Evolutionary conservation across 768 basidiomycete species (phyloP), one percentile per base, ranked within the genome.

Genomic region (Phaffia australis): DNA sequence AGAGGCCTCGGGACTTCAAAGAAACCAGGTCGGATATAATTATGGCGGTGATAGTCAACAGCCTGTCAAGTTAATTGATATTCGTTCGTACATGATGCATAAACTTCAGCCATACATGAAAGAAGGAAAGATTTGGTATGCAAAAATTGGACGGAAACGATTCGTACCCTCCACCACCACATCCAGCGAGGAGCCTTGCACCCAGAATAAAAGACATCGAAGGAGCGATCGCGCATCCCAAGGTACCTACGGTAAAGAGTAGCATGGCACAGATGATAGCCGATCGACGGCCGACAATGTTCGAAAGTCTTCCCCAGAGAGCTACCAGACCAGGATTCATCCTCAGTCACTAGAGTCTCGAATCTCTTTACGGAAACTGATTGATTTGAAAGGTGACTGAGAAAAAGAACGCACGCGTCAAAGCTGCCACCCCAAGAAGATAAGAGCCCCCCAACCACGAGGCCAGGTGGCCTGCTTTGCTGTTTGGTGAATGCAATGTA

Each of bases 1-100:
- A 75, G 6, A 75, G 61, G 5, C 74, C 74, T 32, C 74, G 68
- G 30, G 73, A 73, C n/a, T 71, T 70, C 7, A 71, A 60, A 3
- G 73, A 73, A 5, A 75, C 74, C 9, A 75, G 70, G 47, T 74
- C 72, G 35, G 69, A 60, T 49, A 73, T 70, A 62, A 74, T 73
- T 57, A 74, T 74, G 2, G 73, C 71, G 25, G 74, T 70, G 15
- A 74, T 69, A 1, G 74, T 74, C 23, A 72, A 58, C 5, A 73
- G 59, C 2, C 74, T 72, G 55, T 14, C 25, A 58, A 46, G 25
- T n/a, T 6, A 52, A 32, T 58, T 15, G 27, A 48, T n/a, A 23
- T 5, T 23, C 29, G 29, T 54, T 54, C 9, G 52, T 54, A 4
- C 52, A 23, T 4, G 16, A 54, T 15, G 16, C 9, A 54, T 23